Evolutionary conservation across 768 basidiomycete genomes (phyloP).

Genomic region (Chalciporus sphaerocephalus): DNA sequence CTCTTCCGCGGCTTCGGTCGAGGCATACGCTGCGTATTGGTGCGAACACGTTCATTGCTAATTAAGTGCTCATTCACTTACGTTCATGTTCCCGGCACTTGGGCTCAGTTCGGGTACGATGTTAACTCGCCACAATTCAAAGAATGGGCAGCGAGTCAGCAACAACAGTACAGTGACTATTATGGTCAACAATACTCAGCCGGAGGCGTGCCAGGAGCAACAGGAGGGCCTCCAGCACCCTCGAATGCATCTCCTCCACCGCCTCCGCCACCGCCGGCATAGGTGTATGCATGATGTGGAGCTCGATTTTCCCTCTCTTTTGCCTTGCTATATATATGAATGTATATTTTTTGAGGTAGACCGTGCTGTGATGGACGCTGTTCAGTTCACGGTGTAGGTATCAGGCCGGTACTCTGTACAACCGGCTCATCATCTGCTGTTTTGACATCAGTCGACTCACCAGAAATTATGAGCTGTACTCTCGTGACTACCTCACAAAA

Average conservation of each 20-base stretch:
- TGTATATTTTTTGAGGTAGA: constrained; percentile 24
- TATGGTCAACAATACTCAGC: constrained; percentile 55
- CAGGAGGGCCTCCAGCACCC: constrained; percentile 27
- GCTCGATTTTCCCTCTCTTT: constrained; percentile 15
- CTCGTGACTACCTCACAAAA: too few species aligned
- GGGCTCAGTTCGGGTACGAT: constrained; percentile 85
- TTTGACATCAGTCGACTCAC: too few species aligned
- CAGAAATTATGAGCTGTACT: too few species aligned
- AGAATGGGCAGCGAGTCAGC: constrained; percentile 64
- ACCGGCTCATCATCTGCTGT: too few species aligned
- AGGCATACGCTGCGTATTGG: constrained; percentile 62
- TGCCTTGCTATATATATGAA: constrained; percentile 32
- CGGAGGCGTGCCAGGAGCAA: constrained; percentile 3
- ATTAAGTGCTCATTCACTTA: not conserved
- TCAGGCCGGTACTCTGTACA: not conserved
- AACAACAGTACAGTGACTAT: constrained; percentile 73
- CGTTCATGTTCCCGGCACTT: constrained; percentile 23
- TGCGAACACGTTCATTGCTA: constrained; percentile 23
- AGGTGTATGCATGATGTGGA: constrained; percentile 6
- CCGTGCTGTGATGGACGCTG: not conserved
- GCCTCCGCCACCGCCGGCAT: constrained; percentile 27
- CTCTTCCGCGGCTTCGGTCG: constrained; percentile 38
- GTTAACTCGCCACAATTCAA: constrained; percentile 80
- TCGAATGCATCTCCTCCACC: constrained; percentile 21
- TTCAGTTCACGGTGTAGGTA: not conserved